Base-by-base conservation (phyloP, 129 eudicot genomes). In the Flaveria bidentis region DNA sequence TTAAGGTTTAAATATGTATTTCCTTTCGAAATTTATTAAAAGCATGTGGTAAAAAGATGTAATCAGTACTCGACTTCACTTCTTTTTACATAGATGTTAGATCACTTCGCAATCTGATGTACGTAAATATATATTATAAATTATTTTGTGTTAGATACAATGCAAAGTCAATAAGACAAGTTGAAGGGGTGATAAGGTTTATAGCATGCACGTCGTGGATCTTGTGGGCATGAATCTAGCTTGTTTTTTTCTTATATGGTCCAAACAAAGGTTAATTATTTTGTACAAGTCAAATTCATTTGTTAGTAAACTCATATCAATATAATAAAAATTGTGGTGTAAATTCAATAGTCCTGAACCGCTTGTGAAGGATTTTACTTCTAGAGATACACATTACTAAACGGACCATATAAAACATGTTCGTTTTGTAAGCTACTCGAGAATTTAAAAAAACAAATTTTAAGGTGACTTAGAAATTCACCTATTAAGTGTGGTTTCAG, bases 221-320 rank as follows among this genome's bases (percentile, higher is more conserved):
- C 33, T 77, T 77, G 81, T 77, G 76, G 75, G 81, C 81, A 55
- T 16, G 47, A 10, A 51, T 77, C 76, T 77, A 77, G n/a, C n/a
- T 67, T n/a, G 3, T 7, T 65, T 12, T 66, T 52, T 39, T 25
- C 66, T 55, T 33, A 11, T 30, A 6, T 76, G 56, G 46, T 52
- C 80, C 80, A 67, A 66, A 16, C 5, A n/a, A 16, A 4, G 17
- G 7, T n/a, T 74, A 16, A 49, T 20, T 33, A 50, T 52, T 50
- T 39, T 76, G 45, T 45, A 6, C 9, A 67, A 67, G 80, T 76
- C 74, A 67, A 76, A 25, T 49, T 51, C 44, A 50, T n/a, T 20
- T 50, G 36, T n/a, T 16, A 64, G 58, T 12, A 61, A 25, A 61
- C 41, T 61, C 67, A 12, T 61, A 28, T 60, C 13, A 9, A 60